These are phyloP conservation scores for Asterochloris sp. DNA, from an alignment of 139 green algal species.

Conservation along the genomic window DNA sequence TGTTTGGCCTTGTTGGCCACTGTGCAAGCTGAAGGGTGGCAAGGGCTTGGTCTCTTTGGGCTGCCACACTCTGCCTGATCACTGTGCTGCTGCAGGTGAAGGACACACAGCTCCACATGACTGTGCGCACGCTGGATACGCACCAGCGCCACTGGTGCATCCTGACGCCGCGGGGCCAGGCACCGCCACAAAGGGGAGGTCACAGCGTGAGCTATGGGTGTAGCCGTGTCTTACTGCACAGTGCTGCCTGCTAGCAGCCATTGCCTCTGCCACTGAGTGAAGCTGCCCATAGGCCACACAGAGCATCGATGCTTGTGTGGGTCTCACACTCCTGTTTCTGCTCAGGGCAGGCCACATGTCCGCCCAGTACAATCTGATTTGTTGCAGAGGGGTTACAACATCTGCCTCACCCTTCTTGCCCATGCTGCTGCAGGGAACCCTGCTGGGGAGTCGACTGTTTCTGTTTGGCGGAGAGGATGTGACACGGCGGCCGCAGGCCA, in stretches of 20 bases:
- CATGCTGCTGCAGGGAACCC: slow-evolving; percentile 34
- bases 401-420: too few relatives aligned
- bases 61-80: neutral
- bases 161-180: slow-evolving; percentile 21
- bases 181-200: slow-evolving; percentile 63
- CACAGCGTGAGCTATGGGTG: slow-evolving; percentile 48
- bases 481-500: slow-evolving; percentile 52
- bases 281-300: too few relatives aligned
- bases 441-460: slow-evolving; percentile 65
- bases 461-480: slow-evolving; percentile 85
- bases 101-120: slow-evolving; percentile 38
- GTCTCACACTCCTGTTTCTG: too few relatives aligned
- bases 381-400: too few relatives aligned
- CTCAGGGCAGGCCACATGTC: too few relatives aligned
- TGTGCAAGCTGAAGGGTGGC: neutral
- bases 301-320: too few relatives aligned
- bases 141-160: slow-evolving; percentile 46
- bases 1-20: too few relatives aligned
- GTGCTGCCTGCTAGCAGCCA: too few relatives aligned
- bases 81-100: slow-evolving; percentile 46
- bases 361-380: too few relatives aligned
- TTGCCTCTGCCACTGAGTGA: too few relatives aligned
- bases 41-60: neutral
- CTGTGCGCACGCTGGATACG: slow-evolving; percentile 65
- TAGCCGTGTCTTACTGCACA: too few relatives aligned